phyloP scores from a whole-genome alignment of 2,329 filamentous ascomycete genomes.

The Scleromitrula shiraiana region DNA sequence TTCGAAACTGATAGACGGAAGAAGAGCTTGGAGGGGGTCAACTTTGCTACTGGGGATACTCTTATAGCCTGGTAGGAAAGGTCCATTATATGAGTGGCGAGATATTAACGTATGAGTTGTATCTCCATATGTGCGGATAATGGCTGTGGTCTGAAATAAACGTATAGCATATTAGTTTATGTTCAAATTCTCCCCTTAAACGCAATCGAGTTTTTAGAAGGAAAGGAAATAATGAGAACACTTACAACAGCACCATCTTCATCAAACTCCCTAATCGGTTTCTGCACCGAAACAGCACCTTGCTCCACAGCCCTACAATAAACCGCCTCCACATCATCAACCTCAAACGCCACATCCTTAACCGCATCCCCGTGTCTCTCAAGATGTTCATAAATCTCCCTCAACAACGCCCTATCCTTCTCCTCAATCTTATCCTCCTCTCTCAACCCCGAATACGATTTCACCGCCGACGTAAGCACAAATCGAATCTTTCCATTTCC shows the following conservation, averaged over 20 bases:
- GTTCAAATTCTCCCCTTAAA: no score
- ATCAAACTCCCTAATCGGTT: conserved; percentile 48
- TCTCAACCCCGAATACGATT: conserved; percentile 48
- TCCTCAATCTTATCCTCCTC: conserved; percentile 52
- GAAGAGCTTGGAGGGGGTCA: conserved; percentile 31
- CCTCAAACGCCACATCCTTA: conserved; percentile 92
- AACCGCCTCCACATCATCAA: conserved; percentile 78
- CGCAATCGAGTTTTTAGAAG: neutral
- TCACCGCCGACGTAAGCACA: conserved; percentile 74
- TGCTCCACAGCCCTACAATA: conserved; percentile 64
- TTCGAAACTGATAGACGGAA: conserved; percentile 59
- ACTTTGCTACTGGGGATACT: conserved; percentile 35
- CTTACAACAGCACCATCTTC: conserved; percentile 41
- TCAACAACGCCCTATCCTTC: conserved; percentile 57
- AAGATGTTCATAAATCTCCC: conserved; percentile 73
- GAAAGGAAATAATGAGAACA: neutral
- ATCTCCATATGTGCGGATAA: conserved; percentile 88
- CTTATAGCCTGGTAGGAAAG: conserved; percentile 79
- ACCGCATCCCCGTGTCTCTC: conserved; percentile 88
- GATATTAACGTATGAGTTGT: conserved; percentile 90
- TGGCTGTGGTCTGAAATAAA: conserved; percentile 48
- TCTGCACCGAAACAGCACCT: conserved; percentile 54
- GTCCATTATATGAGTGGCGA: conserved; percentile 59
- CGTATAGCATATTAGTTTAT: neutral
- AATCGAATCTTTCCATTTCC: conserved; percentile 70